A percentile compares a stretch with the other conserved stretches of the same genome.
These are phyloP conservation scores for Orbilia oligospora DNA, from an alignment of 2,329 filamentous ascomycete genomes.

Conservation along the genomic window DNA sequence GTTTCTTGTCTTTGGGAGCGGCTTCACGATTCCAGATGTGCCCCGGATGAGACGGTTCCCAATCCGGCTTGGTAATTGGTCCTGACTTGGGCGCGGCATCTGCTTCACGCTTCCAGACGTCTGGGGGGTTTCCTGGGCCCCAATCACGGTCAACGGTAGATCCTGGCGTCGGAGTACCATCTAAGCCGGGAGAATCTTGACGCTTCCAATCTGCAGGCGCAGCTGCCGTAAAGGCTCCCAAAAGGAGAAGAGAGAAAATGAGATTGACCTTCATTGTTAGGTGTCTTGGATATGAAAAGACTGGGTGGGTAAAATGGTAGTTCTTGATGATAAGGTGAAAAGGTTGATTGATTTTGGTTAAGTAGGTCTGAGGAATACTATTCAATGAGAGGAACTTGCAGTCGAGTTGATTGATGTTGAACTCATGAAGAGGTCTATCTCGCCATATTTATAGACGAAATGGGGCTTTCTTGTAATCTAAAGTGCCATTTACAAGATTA, in stretches of 20 bases:
- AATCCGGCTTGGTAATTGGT: not conserved
- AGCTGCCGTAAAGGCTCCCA: not conserved
- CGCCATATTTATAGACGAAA: not conserved
- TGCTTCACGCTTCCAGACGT: not conserved
- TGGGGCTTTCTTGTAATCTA: not conserved
- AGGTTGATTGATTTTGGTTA: not conserved
- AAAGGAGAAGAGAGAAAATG: not conserved
- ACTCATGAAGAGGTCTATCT: not conserved
- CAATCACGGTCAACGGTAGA: not conserved
- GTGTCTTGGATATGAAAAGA: not conserved
- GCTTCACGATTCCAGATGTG: no score
- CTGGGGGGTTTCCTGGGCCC: not conserved
- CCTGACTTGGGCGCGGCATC: not conserved
- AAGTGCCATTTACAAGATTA: no score
- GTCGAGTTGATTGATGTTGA: no score
- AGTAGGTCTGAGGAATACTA: not conserved
- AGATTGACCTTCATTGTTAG: not conserved
- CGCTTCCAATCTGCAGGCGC: conserved; percentile 1
- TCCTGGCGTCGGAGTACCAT: not conserved
- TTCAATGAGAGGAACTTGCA: not conserved
- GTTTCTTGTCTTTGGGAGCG: no score
- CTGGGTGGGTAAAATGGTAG: not conserved
- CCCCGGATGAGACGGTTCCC: not conserved
- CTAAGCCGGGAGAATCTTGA: not conserved
- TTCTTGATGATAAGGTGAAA: not conserved